phyloP scores from a whole-genome alignment of 345 rosid species.

The Eucalyptus tenuipes region DNA sequence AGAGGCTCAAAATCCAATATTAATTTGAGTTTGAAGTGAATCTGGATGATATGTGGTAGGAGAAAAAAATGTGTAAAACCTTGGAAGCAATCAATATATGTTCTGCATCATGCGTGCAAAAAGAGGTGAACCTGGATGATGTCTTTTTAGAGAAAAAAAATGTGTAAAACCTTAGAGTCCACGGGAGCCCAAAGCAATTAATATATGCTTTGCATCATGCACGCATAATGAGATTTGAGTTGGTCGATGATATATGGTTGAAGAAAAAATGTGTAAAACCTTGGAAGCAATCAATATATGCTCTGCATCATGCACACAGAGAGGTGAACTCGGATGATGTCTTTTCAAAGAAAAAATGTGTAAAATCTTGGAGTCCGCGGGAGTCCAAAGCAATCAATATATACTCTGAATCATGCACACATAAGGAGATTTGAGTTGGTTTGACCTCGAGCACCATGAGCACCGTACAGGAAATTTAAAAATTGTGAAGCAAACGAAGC shows the following conservation, averaged over 20 bases:
- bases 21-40: background rate
- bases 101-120: no score
- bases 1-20: background rate
- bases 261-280: background rate
- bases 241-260: rapidly evolving
- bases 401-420: rapidly evolving
- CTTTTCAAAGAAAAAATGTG: no score
- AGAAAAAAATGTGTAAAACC: background rate
- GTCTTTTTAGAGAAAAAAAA: no score
- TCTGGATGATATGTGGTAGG: rapidly evolving
- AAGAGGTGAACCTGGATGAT: no score
- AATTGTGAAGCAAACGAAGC: rapidly evolving
- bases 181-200: background rate
- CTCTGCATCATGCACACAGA: no score
- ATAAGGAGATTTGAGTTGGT: background rate
- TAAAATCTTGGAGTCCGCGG: background rate
- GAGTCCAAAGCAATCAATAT: background rate
- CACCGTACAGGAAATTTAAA: background rate
- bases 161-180: background rate
- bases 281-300: background rate
- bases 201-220: no score
- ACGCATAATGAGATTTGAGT: no score
- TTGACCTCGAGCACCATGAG: background rate
- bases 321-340: no score
- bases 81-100: background rate